Evolutionary conservation across 306 rosid species (phyloP).

Genomic region (Dalbergia oliveri): DNA sequence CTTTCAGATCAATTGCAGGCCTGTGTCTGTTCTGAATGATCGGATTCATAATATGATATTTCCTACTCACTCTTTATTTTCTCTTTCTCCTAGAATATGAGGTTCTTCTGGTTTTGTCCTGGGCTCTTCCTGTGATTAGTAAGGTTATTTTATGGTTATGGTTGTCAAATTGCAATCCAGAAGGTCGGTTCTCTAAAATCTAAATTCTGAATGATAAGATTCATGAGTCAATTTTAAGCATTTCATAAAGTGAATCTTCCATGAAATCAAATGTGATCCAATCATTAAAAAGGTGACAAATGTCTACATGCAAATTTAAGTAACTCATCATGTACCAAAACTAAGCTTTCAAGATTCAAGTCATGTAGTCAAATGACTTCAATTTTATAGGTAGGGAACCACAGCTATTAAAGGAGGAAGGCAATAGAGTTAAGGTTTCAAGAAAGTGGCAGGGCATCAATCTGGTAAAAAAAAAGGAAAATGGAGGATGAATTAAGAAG

Average conservation of each 20-base stretch:
- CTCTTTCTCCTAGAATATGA: background rate
- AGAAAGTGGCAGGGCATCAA: no score
- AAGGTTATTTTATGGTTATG: background rate
- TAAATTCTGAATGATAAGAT: background rate
- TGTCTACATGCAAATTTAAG: background rate
- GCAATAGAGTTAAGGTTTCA: background rate
- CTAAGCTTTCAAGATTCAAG: no score
- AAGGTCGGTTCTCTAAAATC: background rate
- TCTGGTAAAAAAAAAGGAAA: no score
- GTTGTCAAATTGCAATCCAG: background rate
- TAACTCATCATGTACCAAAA: background rate
- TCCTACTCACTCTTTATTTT: background rate
- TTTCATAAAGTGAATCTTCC: background rate
- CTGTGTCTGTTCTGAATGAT: background rate
- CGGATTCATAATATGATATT: background rate
- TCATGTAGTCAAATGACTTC: no score
- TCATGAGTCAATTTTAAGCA: background rate
- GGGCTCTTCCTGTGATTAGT: background rate
- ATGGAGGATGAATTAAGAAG: no score
- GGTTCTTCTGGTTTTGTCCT: background rate
- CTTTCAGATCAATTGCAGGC: background rate
- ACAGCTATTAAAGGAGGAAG: background rate
- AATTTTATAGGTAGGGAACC: no score
- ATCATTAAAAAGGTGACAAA: background rate
- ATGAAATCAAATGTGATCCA: background rate